Base-by-base conservation (phyloP, 345 rosid species). In the Gossypium sturtianum region DNA sequence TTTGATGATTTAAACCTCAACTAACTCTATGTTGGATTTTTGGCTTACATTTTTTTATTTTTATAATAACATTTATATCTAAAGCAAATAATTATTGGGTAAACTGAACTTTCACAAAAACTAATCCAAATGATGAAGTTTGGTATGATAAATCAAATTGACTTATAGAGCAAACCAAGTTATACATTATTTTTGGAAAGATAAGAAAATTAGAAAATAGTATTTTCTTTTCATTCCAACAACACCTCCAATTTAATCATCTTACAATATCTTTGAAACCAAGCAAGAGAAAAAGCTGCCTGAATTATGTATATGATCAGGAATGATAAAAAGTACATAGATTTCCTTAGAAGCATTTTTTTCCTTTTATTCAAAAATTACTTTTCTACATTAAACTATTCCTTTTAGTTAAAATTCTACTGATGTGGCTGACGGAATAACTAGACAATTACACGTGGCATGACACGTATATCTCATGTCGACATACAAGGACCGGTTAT, bases 261-360 rank as follows among this genome's bases (percentile, higher is more conserved):
- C 69, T 84, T 53, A 52, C 9, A 16, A 56, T 77, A 68, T 72
- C 84, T 85, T 81, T 27, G 17, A 75, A 77, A 10, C 13, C 56
- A 82, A 81, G 86, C 77, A 73, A 53, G 29, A 43, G 9, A n/a
- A 59, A 80, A 80, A 47, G 72, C 48, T 70, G 75, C 70, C 70
- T 38, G 9, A 20, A 38, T 51, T 16, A 52, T 52, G 19, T 17
- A 52, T 17, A 17, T 52, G 57, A 45, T 8, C 9, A 9, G 2
- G 48, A 8, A 10, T 11, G 48, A 10, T 45, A 12, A 9, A 34
- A 45, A 45, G 13, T 12, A 34, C 0, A 5, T 34, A 34, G 7
- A 34, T 34, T 34, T 34, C 29, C 29, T 27, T 25, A 25, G 2
- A 25, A 25, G 29, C 4, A 27, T 3, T 27, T 27, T 27, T 2